These are phyloP conservation scores for Stephanodiscus minutulus DNA, from an alignment of 108 stramenopile species.

Conservation along the genomic window DNA sequence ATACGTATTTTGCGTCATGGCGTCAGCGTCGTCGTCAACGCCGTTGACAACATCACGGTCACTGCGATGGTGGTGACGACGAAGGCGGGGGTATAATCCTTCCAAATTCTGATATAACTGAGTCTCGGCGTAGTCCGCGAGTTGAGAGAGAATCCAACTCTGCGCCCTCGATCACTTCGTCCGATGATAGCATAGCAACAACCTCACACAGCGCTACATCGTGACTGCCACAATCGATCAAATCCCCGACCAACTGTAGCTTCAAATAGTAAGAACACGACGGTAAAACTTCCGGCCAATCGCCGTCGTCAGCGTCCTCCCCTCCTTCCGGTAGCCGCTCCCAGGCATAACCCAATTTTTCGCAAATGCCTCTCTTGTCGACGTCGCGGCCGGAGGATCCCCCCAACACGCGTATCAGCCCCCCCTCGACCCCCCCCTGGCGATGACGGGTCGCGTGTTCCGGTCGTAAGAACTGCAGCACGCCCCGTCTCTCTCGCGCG, in stretches of 20 bases:
- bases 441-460: conserved; percentile 23
- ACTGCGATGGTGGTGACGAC: background rate
- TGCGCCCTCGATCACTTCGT: conserved; percentile 18
- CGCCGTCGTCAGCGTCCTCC: conserved; percentile 1
- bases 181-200: conserved; percentile 44
- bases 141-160: conserved; percentile 48
- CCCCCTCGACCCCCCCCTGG: background rate
- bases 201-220: conserved; percentile 71
- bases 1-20: background rate
- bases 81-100: conserved; percentile 27
- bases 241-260: conserved; percentile 47
- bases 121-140: conserved; percentile 52
- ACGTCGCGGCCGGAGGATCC: conserved; percentile 66
- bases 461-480: conserved; percentile 67
- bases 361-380: conserved; percentile 59
- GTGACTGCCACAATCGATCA: conserved; percentile 76
- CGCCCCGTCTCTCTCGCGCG: conserved; percentile 47
- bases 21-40: background rate
- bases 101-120: conserved; percentile 69
- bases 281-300: conserved; percentile 57
- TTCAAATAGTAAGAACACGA: conserved; percentile 64
- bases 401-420: conserved; percentile 61
- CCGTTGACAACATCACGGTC: background rate
- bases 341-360: conserved; percentile 55
- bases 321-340: conserved; percentile 3